These are phyloP conservation scores for Phyllosticta citrichinensis DNA, from an alignment of 2,329 filamentous ascomycete species.

Conservation along the genomic window DNA sequence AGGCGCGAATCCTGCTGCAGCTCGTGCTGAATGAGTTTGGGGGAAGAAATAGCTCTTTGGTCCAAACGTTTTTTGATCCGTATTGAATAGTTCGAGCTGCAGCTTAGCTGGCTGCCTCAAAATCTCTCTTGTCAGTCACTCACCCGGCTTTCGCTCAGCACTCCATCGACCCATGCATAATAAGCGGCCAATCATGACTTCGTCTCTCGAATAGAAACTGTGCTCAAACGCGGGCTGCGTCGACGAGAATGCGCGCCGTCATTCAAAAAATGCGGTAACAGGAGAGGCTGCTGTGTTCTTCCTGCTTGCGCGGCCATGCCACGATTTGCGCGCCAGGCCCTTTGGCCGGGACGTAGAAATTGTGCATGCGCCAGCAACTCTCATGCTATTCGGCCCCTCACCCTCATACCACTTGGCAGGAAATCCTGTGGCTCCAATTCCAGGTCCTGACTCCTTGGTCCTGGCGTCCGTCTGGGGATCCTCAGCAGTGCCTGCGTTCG, in stretches of 20 bases:
- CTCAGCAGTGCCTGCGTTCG: constrained; percentile 12
- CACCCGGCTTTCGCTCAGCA: constrained; percentile 31
- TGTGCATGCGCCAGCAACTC: constrained; percentile 74
- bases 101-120: constrained; percentile 42
- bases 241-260: constrained; percentile 84
- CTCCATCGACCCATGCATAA: constrained; percentile 47
- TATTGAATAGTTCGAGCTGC: constrained; percentile 3
- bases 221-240: constrained; percentile 84
- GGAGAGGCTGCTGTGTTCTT: constrained; percentile 3
- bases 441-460: neutral
- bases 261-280: constrained; percentile 88
- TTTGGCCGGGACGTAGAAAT: constrained; percentile 78
- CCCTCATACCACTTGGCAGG: constrained; percentile 74
- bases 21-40: constrained; percentile 19
- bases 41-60: no score
- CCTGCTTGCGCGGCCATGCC: constrained; percentile 35
- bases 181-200: constrained; percentile 52
- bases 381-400: constrained; percentile 67
- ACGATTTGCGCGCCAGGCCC: constrained; percentile 51
- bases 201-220: constrained; percentile 54
- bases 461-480: neutral
- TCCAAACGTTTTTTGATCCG: no score
- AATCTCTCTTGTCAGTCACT: constrained; percentile 41
- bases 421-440: constrained; percentile 20
- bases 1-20: constrained; percentile 43